Percentiles rank a stretch among this genome's conserved stretches.
Conservation (phyloP, 1,284 basidiomycete genomes). For the Pulveroboletus sp. region DNA sequence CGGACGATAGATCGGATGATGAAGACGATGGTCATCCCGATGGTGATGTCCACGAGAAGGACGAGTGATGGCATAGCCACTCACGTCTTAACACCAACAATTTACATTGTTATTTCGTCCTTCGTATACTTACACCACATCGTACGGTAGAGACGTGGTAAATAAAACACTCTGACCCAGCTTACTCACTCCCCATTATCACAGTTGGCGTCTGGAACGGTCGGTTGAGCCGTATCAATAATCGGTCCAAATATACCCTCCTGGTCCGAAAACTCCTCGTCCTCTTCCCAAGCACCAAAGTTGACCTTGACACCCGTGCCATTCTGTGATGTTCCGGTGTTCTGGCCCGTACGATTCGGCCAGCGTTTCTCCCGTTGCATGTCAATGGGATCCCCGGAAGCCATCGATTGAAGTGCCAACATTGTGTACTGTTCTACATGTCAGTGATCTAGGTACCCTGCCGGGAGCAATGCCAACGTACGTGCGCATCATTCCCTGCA, state of each 20-base stretch:
- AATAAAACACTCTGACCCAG: not conserved
- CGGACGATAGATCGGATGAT: conserved; percentile 59
- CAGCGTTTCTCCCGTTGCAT: conserved; percentile 70
- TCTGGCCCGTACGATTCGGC: conserved; percentile 50
- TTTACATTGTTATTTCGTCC: not conserved
- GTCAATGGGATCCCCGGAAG: conserved; percentile 64
- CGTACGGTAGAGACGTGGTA: conserved; percentile 6
- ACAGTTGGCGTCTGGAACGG: conserved; percentile 1
- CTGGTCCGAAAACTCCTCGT: conserved; percentile 55
- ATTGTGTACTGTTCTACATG: conserved; percentile 56
- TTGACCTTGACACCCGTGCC: conserved; percentile 48
- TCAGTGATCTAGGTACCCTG: not conserved
- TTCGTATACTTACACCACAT: conserved; percentile 8
- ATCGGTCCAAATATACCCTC: conserved; percentile 44
- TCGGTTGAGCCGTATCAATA: conserved; percentile 7
- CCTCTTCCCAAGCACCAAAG: conserved; percentile 57
- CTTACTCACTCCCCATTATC: conserved; percentile 5
- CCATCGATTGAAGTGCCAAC: conserved; percentile 60
- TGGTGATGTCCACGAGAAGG: conserved; percentile 29
- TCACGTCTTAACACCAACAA: not conserved
- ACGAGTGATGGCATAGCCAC: conserved; percentile 26
- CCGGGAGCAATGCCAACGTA: conserved; percentile 34
- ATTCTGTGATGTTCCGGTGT: conserved; percentile 17
- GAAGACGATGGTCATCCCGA: conserved; percentile 46
- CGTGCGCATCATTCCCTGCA: conserved; percentile 82